Percentiles rank a stretch among this genome's conserved stretches.
Evolutionary conservation across 805 yeast genomes (phyloP).

Genomic region (Candida piceae): DNA sequence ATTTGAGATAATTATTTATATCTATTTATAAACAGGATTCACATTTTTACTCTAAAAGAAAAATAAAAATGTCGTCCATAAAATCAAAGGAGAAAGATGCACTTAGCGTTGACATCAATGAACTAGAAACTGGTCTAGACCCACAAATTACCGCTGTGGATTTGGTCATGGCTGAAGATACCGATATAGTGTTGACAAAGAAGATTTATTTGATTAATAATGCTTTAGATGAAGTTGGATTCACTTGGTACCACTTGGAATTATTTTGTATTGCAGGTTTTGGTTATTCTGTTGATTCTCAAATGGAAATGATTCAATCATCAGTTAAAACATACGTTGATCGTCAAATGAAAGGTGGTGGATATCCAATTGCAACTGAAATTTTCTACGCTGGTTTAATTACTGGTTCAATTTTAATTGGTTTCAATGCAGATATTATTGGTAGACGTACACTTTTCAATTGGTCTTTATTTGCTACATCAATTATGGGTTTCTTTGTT

Average conservation of each 20-base stretch:
- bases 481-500: slow-evolving; percentile 46
- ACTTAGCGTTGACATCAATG: not conserved
- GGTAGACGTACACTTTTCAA: slow-evolving; percentile 52
- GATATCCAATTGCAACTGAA: slow-evolving; percentile 41
- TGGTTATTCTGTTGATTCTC: slow-evolving; percentile 54
- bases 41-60: no score
- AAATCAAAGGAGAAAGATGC: slow-evolving; percentile 2
- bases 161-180: slow-evolving; percentile 18
- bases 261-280: slow-evolving; percentile 48
- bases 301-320: slow-evolving; percentile 42
- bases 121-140: slow-evolving; percentile 12
- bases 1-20: no score
- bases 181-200: slow-evolving; percentile 33
- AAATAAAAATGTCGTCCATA: not conserved
- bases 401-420: slow-evolving; percentile 52
- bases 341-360: slow-evolving; percentile 39
- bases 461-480: slow-evolving; percentile 41
- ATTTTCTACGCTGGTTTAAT: slow-evolving; percentile 47
- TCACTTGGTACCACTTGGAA: slow-evolving; percentile 50
- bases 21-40: no score
- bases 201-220: slow-evolving; percentile 44
- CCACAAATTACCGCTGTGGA: slow-evolving; percentile 13
- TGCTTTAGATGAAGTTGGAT: slow-evolving; percentile 58
- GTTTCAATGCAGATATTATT: slow-evolving; percentile 49
- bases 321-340: slow-evolving; percentile 42